phyloP scores from a whole-genome alignment of 2,329 filamentous ascomycete species.

The Rhinocladiella similis region DNA sequence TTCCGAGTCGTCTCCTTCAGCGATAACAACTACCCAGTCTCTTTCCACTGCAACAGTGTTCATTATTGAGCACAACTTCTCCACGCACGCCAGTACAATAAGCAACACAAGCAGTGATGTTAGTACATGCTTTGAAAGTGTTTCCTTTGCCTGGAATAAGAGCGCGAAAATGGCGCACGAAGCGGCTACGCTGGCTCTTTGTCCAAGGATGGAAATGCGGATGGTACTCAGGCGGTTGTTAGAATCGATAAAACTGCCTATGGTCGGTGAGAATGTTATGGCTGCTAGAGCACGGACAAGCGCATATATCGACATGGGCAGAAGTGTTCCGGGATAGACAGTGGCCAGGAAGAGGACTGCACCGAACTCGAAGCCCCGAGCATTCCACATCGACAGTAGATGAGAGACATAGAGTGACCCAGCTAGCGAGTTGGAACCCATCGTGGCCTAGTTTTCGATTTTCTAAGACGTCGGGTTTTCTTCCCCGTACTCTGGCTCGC shows the following conservation, averaged over 20 bases:
- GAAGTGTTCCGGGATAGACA: conserved; percentile 59
- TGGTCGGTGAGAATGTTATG: conserved; percentile 57
- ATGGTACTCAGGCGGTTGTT: conserved; percentile 54
- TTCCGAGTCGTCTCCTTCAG: conserved; percentile 22
- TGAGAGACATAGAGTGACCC: conserved; percentile 58
- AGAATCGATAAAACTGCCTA: conserved; percentile 62
- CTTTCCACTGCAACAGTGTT: conserved; percentile 70
- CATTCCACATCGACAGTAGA: conserved; percentile 64
- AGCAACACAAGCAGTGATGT: conserved; percentile 33
- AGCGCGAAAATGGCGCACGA: conserved; percentile 19
- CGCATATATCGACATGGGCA: conserved; percentile 70
- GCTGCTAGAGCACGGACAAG: conserved; percentile 60
- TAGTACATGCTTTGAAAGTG: neutral
- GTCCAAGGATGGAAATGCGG: conserved; percentile 48
- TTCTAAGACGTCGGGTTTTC: neutral
- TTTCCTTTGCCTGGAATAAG: conserved; percentile 1
- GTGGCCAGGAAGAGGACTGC: conserved; percentile 60
- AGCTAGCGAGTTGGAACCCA: neutral
- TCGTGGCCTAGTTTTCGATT: neutral
- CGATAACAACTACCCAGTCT: conserved; percentile 57
- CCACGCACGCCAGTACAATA: conserved; percentile 63
- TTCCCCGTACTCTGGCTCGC: too few relatives aligned
- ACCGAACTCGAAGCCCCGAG: conserved; percentile 64
- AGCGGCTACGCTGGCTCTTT: conserved; percentile 11
- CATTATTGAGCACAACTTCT: conserved; percentile 65